Evolutionary conservation across 768 basidiomycete genomes (phyloP), one percentile per base, ranked within the genome.

Genomic region (Heimioporus sp.): DNA sequence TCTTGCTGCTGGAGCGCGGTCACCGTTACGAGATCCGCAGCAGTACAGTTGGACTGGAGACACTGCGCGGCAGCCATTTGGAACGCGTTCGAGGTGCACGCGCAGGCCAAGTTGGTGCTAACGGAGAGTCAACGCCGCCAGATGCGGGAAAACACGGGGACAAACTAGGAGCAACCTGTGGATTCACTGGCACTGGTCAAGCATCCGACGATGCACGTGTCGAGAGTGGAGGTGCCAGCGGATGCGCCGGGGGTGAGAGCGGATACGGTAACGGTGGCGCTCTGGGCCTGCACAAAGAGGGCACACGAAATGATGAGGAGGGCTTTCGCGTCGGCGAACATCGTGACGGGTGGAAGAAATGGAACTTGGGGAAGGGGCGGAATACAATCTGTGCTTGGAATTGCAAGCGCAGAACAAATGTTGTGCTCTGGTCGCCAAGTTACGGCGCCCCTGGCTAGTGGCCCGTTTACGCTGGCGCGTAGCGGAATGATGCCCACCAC

Each of bases 401-500:
- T n/a, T n/a, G n/a, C n/a, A n/a, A n/a, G n/a, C n/a, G n/a, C n/a
- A n/a, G n/a, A n/a, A n/a, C n/a, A n/a, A n/a, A n/a, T n/a, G n/a
- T n/a, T n/a, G n/a, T n/a, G n/a, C n/a, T n/a, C n/a, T n/a, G n/a
- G n/a, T n/a, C n/a, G n/a, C n/a, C n/a, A n/a, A n/a, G n/a, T n/a
- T n/a, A n/a, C n/a, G n/a, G n/a, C n/a, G n/a, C n/a, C n/a, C n/a
- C n/a, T n/a, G n/a, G n/a, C n/a, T n/a, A n/a, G n/a, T n/a, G n/a
- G n/a, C n/a, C n/a, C n/a, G n/a, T n/a, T n/a, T n/a, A n/a, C n/a
- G n/a, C n/a, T n/a, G n/a, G n/a, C n/a, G n/a, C 85, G 76, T 38
- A 85, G 56, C 3, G 81, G 76, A 15, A 83, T 13, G 81, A 76
- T 3, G 82, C 76, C 90, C 90, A 92, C 47, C 88, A 76, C 67